Conservation (phyloP, 306 rosid species). For the Lithocarpus polystachyus region DNA sequence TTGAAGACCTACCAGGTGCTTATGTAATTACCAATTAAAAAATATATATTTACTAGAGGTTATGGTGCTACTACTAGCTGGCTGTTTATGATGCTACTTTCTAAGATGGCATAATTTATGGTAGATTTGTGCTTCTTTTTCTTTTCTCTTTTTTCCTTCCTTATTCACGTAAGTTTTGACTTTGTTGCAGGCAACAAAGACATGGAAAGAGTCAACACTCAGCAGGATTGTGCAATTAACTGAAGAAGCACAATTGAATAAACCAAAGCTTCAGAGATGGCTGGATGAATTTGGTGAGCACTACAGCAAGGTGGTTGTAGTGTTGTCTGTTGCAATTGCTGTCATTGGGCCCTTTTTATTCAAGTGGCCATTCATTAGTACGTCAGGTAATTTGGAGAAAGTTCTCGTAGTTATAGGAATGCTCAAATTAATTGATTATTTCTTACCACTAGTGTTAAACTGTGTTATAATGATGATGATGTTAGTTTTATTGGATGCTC, state of each 20-base stretch:
- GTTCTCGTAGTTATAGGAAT: constrained; percentile 13
- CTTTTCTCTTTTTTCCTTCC: background rate
- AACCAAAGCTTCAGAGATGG: constrained; percentile 98
- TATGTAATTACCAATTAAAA: too few relatives aligned
- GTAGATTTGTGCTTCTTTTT: background rate
- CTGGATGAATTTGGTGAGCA: constrained; percentile 93
- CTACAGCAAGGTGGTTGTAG: constrained; percentile 91
- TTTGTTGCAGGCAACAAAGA: constrained; percentile 63
- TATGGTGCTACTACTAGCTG: constrained; percentile 5
- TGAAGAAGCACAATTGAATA: constrained; percentile 89
- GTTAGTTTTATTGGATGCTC: background rate
- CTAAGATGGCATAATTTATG: constrained; percentile 21
- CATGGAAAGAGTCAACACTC: constrained; percentile 92
- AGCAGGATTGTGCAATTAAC: constrained; percentile 92
- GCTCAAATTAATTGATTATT: background rate
- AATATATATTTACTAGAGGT: background rate
- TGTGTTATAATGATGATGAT: background rate
- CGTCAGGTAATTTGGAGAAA: constrained; percentile 59
- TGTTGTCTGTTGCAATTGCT: constrained; percentile 79
- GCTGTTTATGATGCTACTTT: constrained; percentile 9
- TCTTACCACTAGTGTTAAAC: background rate
- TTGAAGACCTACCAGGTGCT: too few relatives aligned
- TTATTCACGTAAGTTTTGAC: constrained; percentile 14
- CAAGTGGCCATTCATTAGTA: constrained; percentile 90
- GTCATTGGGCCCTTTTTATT: constrained; percentile 82